A percentile compares a stretch with the other conserved stretches of the same genome.
Conservation (phyloP, 2,329 filamentous ascomycete species). For the Didymella pomorum region DNA sequence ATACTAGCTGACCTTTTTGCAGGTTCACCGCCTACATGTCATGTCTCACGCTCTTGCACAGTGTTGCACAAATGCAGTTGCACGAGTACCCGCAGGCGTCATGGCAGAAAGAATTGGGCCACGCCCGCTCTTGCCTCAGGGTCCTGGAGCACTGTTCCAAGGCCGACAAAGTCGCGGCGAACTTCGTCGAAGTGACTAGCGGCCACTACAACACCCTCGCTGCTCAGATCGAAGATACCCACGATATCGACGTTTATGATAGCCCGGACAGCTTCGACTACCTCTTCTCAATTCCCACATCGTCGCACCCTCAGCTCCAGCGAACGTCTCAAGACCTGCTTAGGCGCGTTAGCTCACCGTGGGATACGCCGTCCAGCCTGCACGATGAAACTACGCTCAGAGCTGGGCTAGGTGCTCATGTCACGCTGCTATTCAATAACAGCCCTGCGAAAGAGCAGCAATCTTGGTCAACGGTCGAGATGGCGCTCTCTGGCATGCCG, state of each 20-base stretch:
- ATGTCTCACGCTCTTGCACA: neutral
- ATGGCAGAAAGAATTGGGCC: neutral
- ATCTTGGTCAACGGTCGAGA: neutral
- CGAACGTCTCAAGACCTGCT: neutral
- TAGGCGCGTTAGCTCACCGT: neutral
- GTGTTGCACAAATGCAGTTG: neutral
- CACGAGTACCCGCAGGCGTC: neutral
- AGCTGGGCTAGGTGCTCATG: neutral
- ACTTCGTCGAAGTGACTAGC: neutral
- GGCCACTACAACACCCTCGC: neutral
- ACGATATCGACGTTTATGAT: neutral
- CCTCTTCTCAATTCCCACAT: neutral
- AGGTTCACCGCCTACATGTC: neutral
- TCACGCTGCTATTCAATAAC: neutral
- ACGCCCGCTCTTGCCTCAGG: neutral
- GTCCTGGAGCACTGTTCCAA: neutral
- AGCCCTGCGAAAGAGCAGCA: neutral
- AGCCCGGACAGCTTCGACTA: neutral
- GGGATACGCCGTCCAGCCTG: neutral
- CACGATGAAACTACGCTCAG: neutral
- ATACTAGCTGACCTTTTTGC: neutral
- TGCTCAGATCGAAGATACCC: too few species aligned
- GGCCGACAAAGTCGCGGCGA: neutral
- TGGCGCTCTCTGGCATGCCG: neutral
- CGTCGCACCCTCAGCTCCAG: neutral